A percentile compares a stretch with the other conserved stretches of the same genome.
Conservation (phyloP, 371 early-diverging fungal species). For the Rozella allomycis region DNA sequence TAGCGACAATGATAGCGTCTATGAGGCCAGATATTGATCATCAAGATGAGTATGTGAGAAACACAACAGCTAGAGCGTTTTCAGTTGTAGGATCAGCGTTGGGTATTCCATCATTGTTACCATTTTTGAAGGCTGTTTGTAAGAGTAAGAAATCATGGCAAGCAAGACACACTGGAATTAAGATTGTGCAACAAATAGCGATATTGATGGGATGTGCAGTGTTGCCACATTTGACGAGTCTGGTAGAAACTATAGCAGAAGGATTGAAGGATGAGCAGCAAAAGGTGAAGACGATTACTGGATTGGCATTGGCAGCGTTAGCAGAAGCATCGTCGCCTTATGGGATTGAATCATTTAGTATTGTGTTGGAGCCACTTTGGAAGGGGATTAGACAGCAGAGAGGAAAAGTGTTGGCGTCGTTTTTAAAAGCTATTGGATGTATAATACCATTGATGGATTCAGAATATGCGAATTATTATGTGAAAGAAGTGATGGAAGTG, state of each 20-base stretch:
- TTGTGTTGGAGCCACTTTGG: conserved; percentile 74
- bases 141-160: conserved; percentile 89
- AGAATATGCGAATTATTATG: conserved; percentile 78
- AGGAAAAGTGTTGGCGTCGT: conserved; percentile 89
- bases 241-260: conserved; percentile 73
- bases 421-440: conserved; percentile 88
- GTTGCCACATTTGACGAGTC: conserved; percentile 69
- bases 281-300: conserved; percentile 84
- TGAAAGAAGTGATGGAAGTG: conserved; percentile 72
- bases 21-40: conserved; percentile 96
- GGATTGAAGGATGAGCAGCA: conserved; percentile 88
- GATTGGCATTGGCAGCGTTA: conserved; percentile 76
- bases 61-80: conserved; percentile 91
- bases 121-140: conserved; percentile 90
- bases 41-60: conserved; percentile 89
- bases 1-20: conserved; percentile 91
- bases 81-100: conserved; percentile 90
- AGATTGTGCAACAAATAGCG: conserved; percentile 89
- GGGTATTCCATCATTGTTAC: conserved; percentile 79
- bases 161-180: conserved; percentile 92
- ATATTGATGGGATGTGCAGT: conserved; percentile 82
- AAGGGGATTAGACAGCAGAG: conserved; percentile 78
- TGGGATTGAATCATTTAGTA: conserved; percentile 90
- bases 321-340: conserved; percentile 94
- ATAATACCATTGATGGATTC: conserved; percentile 92